Evolutionary conservation across 495 filamentous ascomycete genomes (phyloP).

Genomic region (Penicillium steckii): DNA sequence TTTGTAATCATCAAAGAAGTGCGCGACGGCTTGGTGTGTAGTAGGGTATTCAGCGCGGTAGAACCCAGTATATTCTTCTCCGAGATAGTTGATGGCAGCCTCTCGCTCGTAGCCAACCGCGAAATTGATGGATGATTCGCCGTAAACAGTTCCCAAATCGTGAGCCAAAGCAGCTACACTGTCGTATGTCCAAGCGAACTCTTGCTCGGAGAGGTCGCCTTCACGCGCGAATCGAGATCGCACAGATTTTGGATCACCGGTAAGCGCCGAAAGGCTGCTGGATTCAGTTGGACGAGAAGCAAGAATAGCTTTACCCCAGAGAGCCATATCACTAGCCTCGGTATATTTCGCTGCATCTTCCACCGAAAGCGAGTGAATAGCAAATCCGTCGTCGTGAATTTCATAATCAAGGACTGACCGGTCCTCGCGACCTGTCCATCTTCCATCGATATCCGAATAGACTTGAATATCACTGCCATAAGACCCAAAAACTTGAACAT

Average conservation of each 20-base stretch:
- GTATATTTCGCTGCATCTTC: conserved; percentile 36
- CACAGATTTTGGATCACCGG: conserved; percentile 22
- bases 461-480: conserved; percentile 38
- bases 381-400: conserved; percentile 16
- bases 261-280: conserved; percentile 28
- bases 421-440: conserved; percentile 43
- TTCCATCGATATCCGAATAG: conserved; percentile 49
- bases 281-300: conserved; percentile 26
- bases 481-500: conserved; percentile 51
- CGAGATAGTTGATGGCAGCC: conserved; percentile 48
- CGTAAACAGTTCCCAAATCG: conserved; percentile 37
- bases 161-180: conserved; percentile 41
- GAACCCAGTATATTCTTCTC: conserved; percentile 42
- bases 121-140: conserved; percentile 37
- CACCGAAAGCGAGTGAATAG: conserved; percentile 32
- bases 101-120: conserved; percentile 48
- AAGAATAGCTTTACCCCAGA: conserved; percentile 40
- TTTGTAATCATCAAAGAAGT: conserved; percentile 47
- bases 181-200: conserved; percentile 25
- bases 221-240: conserved; percentile 22
- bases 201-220: conserved; percentile 19
- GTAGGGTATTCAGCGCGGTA: conserved; percentile 37
- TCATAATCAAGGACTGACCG: conserved; percentile 30
- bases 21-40: conserved; percentile 31
- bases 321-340: conserved; percentile 45